phyloP scores from a whole-genome alignment of 169 alveolate species.

The Plasmodium relictum region DNA sequence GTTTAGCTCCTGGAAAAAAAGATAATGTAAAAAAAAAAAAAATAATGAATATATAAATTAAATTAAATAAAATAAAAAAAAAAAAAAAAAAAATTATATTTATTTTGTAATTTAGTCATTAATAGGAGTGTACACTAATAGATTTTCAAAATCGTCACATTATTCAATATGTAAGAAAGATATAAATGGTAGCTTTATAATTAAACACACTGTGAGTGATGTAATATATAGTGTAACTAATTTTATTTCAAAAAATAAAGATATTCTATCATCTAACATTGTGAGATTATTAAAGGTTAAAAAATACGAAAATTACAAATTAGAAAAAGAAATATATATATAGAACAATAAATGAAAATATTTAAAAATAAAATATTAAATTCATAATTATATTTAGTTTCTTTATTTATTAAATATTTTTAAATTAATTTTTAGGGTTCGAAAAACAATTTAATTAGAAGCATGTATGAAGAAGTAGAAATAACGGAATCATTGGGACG shows the following conservation, averaged over 20 bases:
- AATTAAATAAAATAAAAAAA: too few relatives aligned
- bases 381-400: background rate
- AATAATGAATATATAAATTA: too few relatives aligned
- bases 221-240: slow-evolving; percentile 46
- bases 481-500: slow-evolving; percentile 62
- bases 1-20: slow-evolving; percentile 68
- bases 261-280: slow-evolving; percentile 51
- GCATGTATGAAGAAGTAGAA: slow-evolving; percentile 48
- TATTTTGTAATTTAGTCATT: slow-evolving; percentile 11
- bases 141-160: slow-evolving; percentile 37
- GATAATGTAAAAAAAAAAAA: slow-evolving; percentile 18
- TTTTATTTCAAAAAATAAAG: slow-evolving; percentile 70
- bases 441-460: slow-evolving; percentile 16
- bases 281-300: slow-evolving; percentile 42
- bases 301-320: background rate
- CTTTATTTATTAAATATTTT: background rate
- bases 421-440: slow-evolving; percentile 22
- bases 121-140: slow-evolving; percentile 39
- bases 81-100: too few relatives aligned
- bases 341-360: background rate
- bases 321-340: background rate
- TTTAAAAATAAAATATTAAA: background rate
- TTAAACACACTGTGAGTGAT: slow-evolving; percentile 74
- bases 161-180: slow-evolving; percentile 24
- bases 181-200: slow-evolving; percentile 31